A percentile compares a stretch with the other conserved stretches of the same genome.
Evolutionary conservation across 179 eudicot species (phyloP).

Genomic region (Beta macrorhiza): DNA sequence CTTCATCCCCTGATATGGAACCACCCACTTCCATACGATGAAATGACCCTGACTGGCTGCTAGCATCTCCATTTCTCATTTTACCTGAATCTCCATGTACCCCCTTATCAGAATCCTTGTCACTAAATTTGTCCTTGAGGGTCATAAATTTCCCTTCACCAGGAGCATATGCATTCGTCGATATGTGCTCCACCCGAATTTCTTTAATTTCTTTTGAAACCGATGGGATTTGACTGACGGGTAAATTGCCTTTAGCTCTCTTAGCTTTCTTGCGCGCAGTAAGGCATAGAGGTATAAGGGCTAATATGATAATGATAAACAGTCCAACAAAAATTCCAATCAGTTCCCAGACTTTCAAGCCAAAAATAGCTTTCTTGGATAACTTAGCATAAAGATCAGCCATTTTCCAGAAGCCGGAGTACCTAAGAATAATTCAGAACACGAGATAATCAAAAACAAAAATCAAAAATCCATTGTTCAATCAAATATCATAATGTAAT

Average conservation of each 20-base stretch:
- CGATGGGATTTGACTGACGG: conserved; percentile 69
- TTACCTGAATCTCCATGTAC: conserved; percentile 59
- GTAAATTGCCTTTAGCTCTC: conserved; percentile 43
- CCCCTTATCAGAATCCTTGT: conserved; percentile 63
- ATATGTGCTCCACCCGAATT: conserved; percentile 68
- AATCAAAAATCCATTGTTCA: conserved; percentile 8
- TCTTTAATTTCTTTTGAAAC: conserved; percentile 92
- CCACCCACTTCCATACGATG: conserved; percentile 55
- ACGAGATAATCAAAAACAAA: background rate
- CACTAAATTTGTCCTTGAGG: conserved; percentile 73
- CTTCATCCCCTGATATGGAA: conserved; percentile 76
- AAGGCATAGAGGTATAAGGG: conserved; percentile 43
- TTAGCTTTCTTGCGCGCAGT: conserved; percentile 66
- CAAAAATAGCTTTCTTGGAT: conserved; percentile 46
- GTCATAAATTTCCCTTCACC: conserved; percentile 67
- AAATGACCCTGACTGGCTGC: conserved; percentile 78
- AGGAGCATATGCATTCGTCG: conserved; percentile 46
- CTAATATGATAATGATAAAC: conserved; percentile 57
- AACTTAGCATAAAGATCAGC: conserved; percentile 59
- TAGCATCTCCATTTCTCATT: conserved; percentile 50
- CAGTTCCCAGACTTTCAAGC: conserved; percentile 82
- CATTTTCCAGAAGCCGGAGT: conserved; percentile 42
- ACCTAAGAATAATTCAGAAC: conserved; percentile 15
- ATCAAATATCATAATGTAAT: background rate
- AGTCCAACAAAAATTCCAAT: conserved; percentile 71